These are phyloP conservation scores for Apiospora koreana DNA, from an alignment of 2,329 filamentous ascomycete species.

Conservation along the genomic window DNA sequence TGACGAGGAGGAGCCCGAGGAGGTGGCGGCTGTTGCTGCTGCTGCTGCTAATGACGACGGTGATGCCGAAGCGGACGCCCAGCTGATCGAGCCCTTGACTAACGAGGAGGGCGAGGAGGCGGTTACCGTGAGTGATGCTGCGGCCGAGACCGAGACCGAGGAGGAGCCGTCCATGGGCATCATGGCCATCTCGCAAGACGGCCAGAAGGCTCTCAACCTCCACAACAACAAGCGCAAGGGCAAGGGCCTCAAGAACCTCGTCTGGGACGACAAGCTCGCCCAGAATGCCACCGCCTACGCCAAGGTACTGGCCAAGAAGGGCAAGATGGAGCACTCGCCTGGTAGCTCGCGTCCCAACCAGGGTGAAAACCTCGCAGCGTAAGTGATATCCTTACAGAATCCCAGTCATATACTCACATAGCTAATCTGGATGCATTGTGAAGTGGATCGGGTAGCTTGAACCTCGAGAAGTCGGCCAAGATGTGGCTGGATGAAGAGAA, in stretches of 20 bases:
- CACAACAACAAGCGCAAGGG: conserved; percentile 30
- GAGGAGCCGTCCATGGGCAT: background rate
- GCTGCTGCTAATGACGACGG: background rate
- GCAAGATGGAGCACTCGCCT: conserved; percentile 31
- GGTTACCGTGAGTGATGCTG: background rate
- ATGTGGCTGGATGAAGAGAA: conserved; percentile 36
- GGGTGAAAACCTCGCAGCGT: conserved; percentile 38
- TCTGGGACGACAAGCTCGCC: conserved; percentile 31
- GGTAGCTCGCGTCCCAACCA: conserved; percentile 28
- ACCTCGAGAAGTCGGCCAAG: conserved; percentile 27
- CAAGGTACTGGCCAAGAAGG: conserved; percentile 29
- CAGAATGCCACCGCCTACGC: conserved; percentile 30
- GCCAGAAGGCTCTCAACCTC: conserved; percentile 27
- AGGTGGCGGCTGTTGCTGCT: no score
- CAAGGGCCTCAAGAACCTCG: conserved; percentile 26
- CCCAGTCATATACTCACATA: background rate
- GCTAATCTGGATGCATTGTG: background rate
- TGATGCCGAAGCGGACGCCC: background rate
- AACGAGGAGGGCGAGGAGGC: background rate
- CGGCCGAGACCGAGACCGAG: background rate
- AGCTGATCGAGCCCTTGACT: background rate
- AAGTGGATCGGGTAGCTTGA: conserved; percentile 16
- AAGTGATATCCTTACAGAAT: background rate
- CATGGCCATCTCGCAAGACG: conserved; percentile 7
- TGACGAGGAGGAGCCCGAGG: background rate